These are phyloP conservation scores for Leavenworthia alabamica DNA, from an alignment of 345 rosid species.

Conservation along the genomic window DNA sequence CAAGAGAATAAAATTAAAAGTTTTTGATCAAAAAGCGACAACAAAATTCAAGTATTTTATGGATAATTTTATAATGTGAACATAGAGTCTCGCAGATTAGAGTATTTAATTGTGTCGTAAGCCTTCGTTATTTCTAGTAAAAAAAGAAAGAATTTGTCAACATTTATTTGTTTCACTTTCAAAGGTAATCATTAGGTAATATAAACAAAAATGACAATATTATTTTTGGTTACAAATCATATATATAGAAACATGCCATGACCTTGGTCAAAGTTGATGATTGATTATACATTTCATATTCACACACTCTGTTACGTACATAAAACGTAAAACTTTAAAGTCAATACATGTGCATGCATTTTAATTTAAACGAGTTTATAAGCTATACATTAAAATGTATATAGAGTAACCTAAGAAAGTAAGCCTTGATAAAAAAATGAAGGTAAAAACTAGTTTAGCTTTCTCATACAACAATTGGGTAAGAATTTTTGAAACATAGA, in stretches of 20 bases:
- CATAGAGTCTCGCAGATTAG: not conserved
- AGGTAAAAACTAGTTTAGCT: no score
- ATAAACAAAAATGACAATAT: not conserved
- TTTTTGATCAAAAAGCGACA: not conserved
- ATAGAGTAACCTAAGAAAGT: not conserved
- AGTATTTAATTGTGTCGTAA: not conserved
- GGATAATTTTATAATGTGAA: not conserved
- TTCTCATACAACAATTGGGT: no score
- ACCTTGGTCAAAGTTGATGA: constrained; percentile 20
- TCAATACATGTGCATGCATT: not conserved
- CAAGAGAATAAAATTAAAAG: not conserved
- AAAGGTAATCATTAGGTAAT: constrained; percentile 13
- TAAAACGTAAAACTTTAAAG: not conserved
- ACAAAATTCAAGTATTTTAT: not conserved
- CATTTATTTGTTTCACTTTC: not conserved
- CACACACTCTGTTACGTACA: not conserved
- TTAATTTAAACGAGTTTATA: not conserved
- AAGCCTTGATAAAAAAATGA: not conserved
- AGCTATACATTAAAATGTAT: not conserved
- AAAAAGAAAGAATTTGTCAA: not conserved
- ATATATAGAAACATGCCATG: constrained; percentile 4
- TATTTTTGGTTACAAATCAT: not conserved
- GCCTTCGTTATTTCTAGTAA: not conserved
- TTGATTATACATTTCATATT: constrained; percentile 12
- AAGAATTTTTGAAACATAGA: no score